Evolutionary conservation across 306 rosid species (phyloP).

Genomic region (Pterocarpus santalinus): DNA sequence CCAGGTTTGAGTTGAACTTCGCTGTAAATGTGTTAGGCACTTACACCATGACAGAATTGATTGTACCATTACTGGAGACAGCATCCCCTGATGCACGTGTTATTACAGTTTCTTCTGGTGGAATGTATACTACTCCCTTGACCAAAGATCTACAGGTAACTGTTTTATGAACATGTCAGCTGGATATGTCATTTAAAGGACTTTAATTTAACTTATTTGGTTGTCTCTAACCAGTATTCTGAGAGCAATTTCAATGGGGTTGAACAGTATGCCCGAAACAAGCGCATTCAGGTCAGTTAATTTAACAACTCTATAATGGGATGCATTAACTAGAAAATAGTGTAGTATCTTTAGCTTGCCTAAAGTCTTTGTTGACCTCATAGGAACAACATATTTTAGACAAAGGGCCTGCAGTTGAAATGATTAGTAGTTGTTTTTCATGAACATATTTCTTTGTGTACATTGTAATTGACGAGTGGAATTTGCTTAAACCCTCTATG

Average conservation of each 20-base stretch:
- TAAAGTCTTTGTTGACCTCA: background rate
- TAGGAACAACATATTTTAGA: background rate
- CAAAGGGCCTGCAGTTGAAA: background rate
- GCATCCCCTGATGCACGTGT: conserved; percentile 95
- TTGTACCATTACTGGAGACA: conserved; percentile 84
- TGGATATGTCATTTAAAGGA: background rate
- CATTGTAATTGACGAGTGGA: too few species aligned
- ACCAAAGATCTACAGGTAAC: conserved; percentile 83
- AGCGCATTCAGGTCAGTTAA: conserved; percentile 86
- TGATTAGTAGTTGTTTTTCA: background rate
- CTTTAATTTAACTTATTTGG: conserved; percentile 16
- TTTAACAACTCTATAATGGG: conserved; percentile 15
- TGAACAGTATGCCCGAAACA: conserved; percentile 85
- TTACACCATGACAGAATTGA: conserved; percentile 70
- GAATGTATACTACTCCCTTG: conserved; percentile 88
- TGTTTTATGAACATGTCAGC: conserved; percentile 12
- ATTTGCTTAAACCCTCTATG: too few species aligned
- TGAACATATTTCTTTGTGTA: background rate
- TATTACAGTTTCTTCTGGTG: conserved; percentile 95
- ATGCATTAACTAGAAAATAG: conserved; percentile 1
- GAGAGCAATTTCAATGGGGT: conserved; percentile 70
- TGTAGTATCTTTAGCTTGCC: background rate
- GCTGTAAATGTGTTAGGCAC: conserved; percentile 88
- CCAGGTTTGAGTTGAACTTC: conserved; percentile 86
- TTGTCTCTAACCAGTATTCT: conserved; percentile 61